Percentiles rank a stretch among this genome's conserved stretches.
Evolutionary conservation across 2,329 filamentous ascomycete species (phyloP).

Genomic region (Hymenoscyphus linearis): DNA sequence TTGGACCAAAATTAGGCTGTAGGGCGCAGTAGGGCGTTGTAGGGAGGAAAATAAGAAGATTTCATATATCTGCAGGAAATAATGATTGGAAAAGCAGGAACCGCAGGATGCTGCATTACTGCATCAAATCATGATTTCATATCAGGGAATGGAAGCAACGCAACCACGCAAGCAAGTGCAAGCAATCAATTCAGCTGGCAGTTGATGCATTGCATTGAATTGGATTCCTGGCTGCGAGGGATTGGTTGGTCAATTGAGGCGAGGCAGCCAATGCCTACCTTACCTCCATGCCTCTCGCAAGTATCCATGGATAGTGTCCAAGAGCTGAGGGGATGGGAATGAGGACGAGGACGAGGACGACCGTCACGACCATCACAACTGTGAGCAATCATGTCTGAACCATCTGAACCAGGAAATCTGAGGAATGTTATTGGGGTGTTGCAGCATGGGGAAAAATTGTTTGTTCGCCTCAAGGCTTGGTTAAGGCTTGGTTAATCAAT

Average conservation of each 20-base stretch:
- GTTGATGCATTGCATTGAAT: constrained; percentile 2
- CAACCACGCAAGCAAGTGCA: background rate
- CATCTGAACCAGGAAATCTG: background rate
- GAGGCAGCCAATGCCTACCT: constrained; percentile 2
- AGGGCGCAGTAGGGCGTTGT: too few relatives aligned
- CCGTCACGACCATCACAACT: too few relatives aligned
- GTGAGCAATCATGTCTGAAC: too few relatives aligned
- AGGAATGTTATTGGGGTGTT: background rate
- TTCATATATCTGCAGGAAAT: background rate
- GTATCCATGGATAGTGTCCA: too few relatives aligned
- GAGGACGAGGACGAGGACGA: too few relatives aligned
- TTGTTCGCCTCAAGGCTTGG: background rate
- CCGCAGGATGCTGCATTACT: background rate
- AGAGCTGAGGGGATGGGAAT: background rate
- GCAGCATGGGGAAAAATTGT: background rate
- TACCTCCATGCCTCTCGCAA: too few relatives aligned
- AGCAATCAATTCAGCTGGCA: background rate
- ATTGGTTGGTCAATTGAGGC: constrained; percentile 8
- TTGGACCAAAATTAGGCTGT: too few relatives aligned
- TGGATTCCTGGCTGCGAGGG: constrained; percentile 3
- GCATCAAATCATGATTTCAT: background rate
- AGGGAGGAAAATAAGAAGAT: too few relatives aligned
- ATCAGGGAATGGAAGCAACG: background rate
- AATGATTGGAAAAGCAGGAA: background rate
- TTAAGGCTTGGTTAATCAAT: too few relatives aligned